Base-by-base conservation (phyloP, 495 filamentous ascomycete species). In the Aspergillus sclerotioniger region DNA sequence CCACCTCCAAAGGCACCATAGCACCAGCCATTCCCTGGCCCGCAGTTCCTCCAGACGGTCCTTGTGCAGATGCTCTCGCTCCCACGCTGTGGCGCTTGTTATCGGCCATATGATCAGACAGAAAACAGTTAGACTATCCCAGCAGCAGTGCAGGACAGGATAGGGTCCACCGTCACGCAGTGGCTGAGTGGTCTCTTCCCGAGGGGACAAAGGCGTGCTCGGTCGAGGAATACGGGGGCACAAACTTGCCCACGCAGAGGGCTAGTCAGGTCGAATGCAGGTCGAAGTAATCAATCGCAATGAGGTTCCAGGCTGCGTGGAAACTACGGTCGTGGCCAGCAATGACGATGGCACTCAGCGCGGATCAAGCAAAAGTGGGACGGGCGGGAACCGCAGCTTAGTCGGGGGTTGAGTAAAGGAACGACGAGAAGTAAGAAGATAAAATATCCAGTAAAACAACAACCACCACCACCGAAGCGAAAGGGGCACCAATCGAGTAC, bases 11-110 rank as follows among this genome's bases (percentile, higher is more conserved):
- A 56, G 79, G 73, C 31, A 78, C 71, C 66, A 75, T 76, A 32
- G 64, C 68, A 41, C 69, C 59, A 46, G 77, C 70, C 69, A 73
- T 76, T 59, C 67, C 69, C 55, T 68, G 60, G 19, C 62, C 65
- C 44, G 66, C 59, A 54, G 58, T 57, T 57, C 55, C 61, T 57
- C 63, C 62, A 15, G 71, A 57, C 39, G 66, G 54, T 55, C 58
- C 62, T 47, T 68, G 69, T 43, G 63, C 56, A 55, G 74, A 68
- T 43, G 65, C 62, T 67, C 76, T 82, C 31, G 64, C 70, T 62
- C 69, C 71, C 20, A 67, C 65, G 61, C 67, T 71, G 61, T 80
- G 78, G 56, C 78, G 77, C 63, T 82, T 80, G 53, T 64, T 73
- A 60, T 81, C 78, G 59, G 70, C 72, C 76, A 77, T 75, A 59